Evolutionary conservation across 2,329 filamentous ascomycete species (phyloP).

Genomic region (Clarireedia homoeocarpa): DNA sequence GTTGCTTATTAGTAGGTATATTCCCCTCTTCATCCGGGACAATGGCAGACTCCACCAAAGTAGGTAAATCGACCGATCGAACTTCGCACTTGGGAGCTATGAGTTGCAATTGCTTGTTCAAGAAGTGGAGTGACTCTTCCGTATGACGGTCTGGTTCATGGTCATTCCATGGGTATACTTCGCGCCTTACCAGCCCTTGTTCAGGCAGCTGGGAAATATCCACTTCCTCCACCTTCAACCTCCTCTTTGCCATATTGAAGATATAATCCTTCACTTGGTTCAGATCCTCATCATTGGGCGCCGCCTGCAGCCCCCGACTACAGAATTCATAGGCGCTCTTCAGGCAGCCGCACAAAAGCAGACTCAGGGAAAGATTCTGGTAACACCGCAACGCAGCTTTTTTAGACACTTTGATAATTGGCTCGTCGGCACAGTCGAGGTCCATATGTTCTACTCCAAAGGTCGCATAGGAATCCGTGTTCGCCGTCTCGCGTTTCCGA

Average conservation of each 20-base stretch:
- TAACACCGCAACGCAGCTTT: conserved; percentile 49
- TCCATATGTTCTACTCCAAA: conserved; percentile 12
- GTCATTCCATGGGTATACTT: conserved; percentile 63
- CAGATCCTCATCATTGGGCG: conserved; percentile 49
- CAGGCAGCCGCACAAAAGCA: conserved; percentile 59
- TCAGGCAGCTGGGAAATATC: conserved; percentile 55
- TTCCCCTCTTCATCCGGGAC: conserved; percentile 41
- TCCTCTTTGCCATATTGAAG: conserved; percentile 41
- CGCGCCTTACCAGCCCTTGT: conserved; percentile 59
- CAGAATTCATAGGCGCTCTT: conserved; percentile 61
- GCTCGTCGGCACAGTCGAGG: conserved; percentile 30
- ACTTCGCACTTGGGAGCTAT: conserved; percentile 80
- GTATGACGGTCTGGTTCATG: conserved; percentile 65
- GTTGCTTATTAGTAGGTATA: conserved; percentile 59
- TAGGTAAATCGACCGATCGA: conserved; percentile 65
- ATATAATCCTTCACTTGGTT: conserved; percentile 46
- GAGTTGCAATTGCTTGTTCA: conserved; percentile 61
- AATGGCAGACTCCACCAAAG: conserved; percentile 46
- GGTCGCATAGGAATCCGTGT: conserved; percentile 12
- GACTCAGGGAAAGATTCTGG: conserved; percentile 49
- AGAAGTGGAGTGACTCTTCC: conserved; percentile 55
- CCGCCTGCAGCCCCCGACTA: conserved; percentile 48
- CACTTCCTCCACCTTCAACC: conserved; percentile 37
- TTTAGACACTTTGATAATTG: conserved; percentile 36
- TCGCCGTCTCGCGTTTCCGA: conserved; percentile 15